Base-by-base conservation (phyloP, 1,284 basidiomycete genomes). In the Mrakiaceae sp. region DNA sequence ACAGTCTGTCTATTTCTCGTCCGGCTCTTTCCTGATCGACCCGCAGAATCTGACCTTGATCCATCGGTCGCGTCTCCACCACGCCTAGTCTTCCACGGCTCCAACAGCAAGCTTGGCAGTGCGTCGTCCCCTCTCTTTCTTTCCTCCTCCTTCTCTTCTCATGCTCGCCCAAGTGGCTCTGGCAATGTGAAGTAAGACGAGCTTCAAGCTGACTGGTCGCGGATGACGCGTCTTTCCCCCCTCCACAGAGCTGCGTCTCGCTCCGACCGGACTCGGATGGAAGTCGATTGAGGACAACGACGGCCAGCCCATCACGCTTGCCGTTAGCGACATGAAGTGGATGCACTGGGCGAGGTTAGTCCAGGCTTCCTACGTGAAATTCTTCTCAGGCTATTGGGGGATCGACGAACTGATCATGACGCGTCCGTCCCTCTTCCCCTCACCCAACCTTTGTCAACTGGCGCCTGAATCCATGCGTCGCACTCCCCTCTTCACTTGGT, bases 191-290 rank as follows among this genome's bases (percentile, higher is more conserved):
- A n/a, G 7, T 49, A 4, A n/a, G 7, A n/a, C 14, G 10, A 27
- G 12, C n/a, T 58, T 40, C n/a, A 55, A 9, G 16, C 16, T 56
- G 46, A 44, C 39, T 43, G 39, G 53, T 47, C 42, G 44, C 8
- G 5, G 12, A 40, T 44, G 5, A n/a, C 49, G 27, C 53, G 40
- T 39, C 40, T 3, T 12, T 39, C 2, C 27, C 4, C 46, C 42
- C 5, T 44, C 4, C 39, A 16, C 73, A 95, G 92, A 93, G 78
- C 83, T 97, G 64, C 88, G 93, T 70, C 82, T 97, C 70, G 91
- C 90, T 27, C 73, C 81, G 42, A 88, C 86, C 70, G 94, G 93
- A 60, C 87, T 97, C 77, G 93, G 90, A 5, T 97, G 94, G 94
- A 95, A 82, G 70, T 72, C 77, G 7, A 73, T 76, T 56, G 73